Base-by-base conservation (phyloP, 1,139 yeast species). In the Pneumocystis carinii region DNA sequence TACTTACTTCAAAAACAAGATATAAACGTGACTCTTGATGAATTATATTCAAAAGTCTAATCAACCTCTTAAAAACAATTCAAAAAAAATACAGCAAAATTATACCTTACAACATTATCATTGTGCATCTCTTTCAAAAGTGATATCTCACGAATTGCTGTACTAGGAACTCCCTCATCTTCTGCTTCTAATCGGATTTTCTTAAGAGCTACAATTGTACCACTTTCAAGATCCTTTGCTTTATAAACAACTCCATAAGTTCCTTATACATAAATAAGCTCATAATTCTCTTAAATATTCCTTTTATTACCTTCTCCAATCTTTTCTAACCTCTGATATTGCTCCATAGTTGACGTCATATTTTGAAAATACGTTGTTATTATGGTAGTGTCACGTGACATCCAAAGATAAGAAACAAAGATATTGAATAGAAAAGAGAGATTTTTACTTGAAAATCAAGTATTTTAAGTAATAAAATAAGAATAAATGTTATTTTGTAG, bases 181-280 rank as follows among this genome's bases (percentile, higher is more conserved):
- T 69, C 71, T 27, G 95, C 86, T 72, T 92, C 99, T 67, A 92
- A 79, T 70, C 86, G 89, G 74, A 92, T 94, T 74, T 92, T 98
- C 73, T 92, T 92, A 70, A 92, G 78, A 0, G 98, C 98, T 32
- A 92, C 98, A 62, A 89, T 80, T 5, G 97, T 97, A 0, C 96
- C 86, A 65, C 89, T 82, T 63, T 95, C 82, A 39, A 57, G 59
- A 74, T 92, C 92, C 66, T 96, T 80, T 12, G 97, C 98, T 71
- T 90, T 92, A 77, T 92, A 92, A 36, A 92, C 98, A 6, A 97
- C 92, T 64, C 98, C 98, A 78, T 92, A 92, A 1, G 98, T 92
- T 65, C 98, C 98, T 62, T 37, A 14, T 24, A 57, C 19, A 75
- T 90, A 97, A 58, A 97, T 97, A 65, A 90, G 81, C 76, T 90